Evolutionary conservation across 2,329 filamentous ascomycete species (phyloP), one percentile per base, ranked within the genome.

Genomic region (Xylariaceae sp.): DNA sequence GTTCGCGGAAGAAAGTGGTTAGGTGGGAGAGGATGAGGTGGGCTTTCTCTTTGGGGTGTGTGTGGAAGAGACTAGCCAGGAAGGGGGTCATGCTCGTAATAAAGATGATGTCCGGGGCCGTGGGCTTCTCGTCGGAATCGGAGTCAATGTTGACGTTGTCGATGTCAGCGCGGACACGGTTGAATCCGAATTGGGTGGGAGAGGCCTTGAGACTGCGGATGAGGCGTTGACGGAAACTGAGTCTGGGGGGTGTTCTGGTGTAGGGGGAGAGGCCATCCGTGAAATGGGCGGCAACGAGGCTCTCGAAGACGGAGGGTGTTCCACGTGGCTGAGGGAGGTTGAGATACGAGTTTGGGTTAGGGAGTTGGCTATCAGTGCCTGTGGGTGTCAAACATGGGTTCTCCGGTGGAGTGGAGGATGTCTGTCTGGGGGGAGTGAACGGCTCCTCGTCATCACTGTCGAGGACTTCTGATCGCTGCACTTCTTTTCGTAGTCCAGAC

Each of bases 61-160:
- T 1, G 79, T 73, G 5, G 71, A 85, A 85, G 53, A 85, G 75
- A 3, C 76, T 70, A 30, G 76, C 77, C 17, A 86, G 75, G 3
- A 86, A 74, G 13, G 73, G 66, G 1, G 80, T 79, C 67, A 83
- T 78, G 70, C 83, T 80, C 6, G 82, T 83, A 56, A 85, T 72
- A 56, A 86, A 72, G 51, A 86, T 75, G 45, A 85, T 71, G 57
- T 79, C 76, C 6, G 78, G 77, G 10, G 67, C 52, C 37, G 51
- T 34, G 17, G 55, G 13, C 56, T n/a, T 52, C 18, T 56, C 23
- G 45, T 64, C 53, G 17, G 41, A 13, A 41, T 17, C 9, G 37
- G 2, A 50, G 13, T 44, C 3, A 55, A 37, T n/a, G 18, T 47
- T 8, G 49, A 41, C 35, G 9, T 39, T 41, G 11, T 4, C 23